phyloP scores from a whole-genome alignment of 441 rosid genomes.

The Omphalea diandra region DNA sequence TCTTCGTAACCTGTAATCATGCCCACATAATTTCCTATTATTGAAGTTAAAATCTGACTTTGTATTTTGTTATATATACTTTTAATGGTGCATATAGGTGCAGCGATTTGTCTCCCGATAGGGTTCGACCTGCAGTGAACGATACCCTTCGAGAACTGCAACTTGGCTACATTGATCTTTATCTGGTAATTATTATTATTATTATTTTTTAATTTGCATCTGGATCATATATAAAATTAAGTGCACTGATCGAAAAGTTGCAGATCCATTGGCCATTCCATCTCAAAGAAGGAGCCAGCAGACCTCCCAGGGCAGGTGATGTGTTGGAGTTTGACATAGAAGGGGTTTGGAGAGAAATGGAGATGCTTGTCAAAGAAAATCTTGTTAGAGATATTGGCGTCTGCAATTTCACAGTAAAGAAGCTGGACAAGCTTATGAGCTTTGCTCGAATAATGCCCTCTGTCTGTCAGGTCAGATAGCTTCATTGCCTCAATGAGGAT shows the following conservation, averaged over 20 bases:
- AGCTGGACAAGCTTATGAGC: constrained; percentile 40
- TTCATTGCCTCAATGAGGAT: background rate
- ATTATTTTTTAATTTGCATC: too few species aligned
- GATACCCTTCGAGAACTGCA: constrained; percentile 53
- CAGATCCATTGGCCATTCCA: constrained; percentile 53
- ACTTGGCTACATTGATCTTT: constrained; percentile 53
- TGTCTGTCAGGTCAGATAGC: constrained; percentile 40
- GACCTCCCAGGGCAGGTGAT: constrained; percentile 42
- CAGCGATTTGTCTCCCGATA: constrained; percentile 43
- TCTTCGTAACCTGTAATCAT: too few species aligned
- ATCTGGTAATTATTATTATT: constrained; percentile 40
- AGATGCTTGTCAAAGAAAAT: constrained; percentile 39
- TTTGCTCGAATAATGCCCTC: constrained; percentile 40
- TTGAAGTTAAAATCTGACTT: too few species aligned
- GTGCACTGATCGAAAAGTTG: too few species aligned
- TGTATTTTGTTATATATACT: background rate
- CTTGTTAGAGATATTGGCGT: constrained; percentile 47
- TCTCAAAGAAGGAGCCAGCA: constrained; percentile 42
- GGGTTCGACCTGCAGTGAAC: constrained; percentile 43
- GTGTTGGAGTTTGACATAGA: constrained; percentile 47
- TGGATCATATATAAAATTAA: too few species aligned
- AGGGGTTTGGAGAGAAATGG: constrained; percentile 62
- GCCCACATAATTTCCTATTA: too few species aligned
- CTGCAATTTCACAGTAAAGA: constrained; percentile 44
- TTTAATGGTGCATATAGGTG: constrained; percentile 33